Conservation (phyloP, 2,329 filamentous ascomycete species). For the Phyllachora maydis region DNA sequence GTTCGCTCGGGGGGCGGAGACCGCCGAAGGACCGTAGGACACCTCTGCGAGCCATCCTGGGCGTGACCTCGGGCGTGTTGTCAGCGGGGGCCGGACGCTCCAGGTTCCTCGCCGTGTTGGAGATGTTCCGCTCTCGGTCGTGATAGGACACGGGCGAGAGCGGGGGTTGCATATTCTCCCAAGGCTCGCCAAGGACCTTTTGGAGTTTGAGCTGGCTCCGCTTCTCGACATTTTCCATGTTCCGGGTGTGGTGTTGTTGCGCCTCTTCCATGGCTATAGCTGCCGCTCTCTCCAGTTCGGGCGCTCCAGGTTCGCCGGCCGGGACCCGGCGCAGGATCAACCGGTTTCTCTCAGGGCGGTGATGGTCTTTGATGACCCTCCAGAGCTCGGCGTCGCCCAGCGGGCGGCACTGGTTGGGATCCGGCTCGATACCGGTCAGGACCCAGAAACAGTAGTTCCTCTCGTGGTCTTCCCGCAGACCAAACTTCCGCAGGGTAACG, state of each 20-base stretch:
- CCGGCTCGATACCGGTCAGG: slow-evolving; percentile 64
- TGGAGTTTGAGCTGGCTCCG: slow-evolving; percentile 75
- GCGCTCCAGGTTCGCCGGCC: slow-evolving; percentile 67
- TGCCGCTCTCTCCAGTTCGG: slow-evolving; percentile 73
- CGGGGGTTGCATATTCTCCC: slow-evolving; percentile 66
- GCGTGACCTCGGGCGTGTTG: slow-evolving; percentile 18
- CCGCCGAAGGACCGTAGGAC: slow-evolving; percentile 72
- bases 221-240: slow-evolving; percentile 43
- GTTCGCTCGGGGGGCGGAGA: slow-evolving; percentile 79
- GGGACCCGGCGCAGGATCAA: slow-evolving; percentile 87
- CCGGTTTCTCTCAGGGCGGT: slow-evolving; percentile 69
- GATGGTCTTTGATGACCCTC: slow-evolving; percentile 74
- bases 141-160: slow-evolving; percentile 61
- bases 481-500: slow-evolving; percentile 72
- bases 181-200: slow-evolving; percentile 72
- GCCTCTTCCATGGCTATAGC: slow-evolving; percentile 79
- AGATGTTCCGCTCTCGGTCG: slow-evolving; percentile 47
- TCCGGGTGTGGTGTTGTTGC: slow-evolving; percentile 47
- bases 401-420: slow-evolving; percentile 61
- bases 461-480: slow-evolving; percentile 73
- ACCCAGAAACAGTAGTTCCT: slow-evolving; percentile 96
- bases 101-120: slow-evolving; percentile 34
- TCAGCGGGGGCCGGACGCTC: slow-evolving; percentile 32
- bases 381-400: slow-evolving; percentile 76
- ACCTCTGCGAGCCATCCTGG: slow-evolving; percentile 19